Conservation (phyloP, 1,284 basidiomycete genomes). For the Serendipita sp. region DNA sequence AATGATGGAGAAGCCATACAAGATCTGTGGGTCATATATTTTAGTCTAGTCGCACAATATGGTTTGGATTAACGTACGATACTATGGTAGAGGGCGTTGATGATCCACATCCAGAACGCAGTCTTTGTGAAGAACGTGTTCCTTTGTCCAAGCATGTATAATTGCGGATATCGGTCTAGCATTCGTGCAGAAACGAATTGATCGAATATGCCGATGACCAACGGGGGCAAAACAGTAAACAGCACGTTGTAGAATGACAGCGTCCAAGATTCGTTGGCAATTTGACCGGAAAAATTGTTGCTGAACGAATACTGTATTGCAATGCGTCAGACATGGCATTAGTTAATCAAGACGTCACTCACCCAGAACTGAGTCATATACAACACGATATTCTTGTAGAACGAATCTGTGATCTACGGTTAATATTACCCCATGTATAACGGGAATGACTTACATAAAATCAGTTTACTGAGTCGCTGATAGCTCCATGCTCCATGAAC, state of each 20-base stretch:
- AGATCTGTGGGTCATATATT: constrained; percentile 34
- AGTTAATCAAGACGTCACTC: constrained; percentile 18
- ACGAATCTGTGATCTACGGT: constrained; percentile 48
- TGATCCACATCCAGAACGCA: constrained; percentile 91
- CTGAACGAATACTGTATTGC: constrained; percentile 77
- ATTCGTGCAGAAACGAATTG: constrained; percentile 96
- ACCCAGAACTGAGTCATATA: constrained; percentile 99
- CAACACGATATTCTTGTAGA: constrained; percentile 93
- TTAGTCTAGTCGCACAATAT: not conserved
- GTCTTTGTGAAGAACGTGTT: constrained; percentile 87
- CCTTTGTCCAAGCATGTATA: constrained; percentile 84
- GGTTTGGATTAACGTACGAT: constrained; percentile 39
- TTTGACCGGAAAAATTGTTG: constrained; percentile 98
- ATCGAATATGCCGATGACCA: constrained; percentile 95
- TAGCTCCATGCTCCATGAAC: constrained; percentile 99
- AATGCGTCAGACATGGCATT: not conserved
- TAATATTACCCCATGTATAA: not conserved
- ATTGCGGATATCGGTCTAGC: constrained; percentile 91
- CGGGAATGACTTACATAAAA: constrained; percentile 55
- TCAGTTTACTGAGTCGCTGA: constrained; percentile 84
- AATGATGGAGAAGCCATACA: constrained; percentile 79
- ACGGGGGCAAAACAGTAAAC: constrained; percentile 88
- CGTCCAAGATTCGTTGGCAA: constrained; percentile 97
- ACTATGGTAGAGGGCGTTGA: constrained; percentile 88
- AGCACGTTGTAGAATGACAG: constrained; percentile 87